A percentile compares a stretch with the other conserved stretches of the same genome.
These are phyloP conservation scores for Gomphus bonarii DNA, from an alignment of 1,284 basidiomycete species.

Conservation along the genomic window DNA sequence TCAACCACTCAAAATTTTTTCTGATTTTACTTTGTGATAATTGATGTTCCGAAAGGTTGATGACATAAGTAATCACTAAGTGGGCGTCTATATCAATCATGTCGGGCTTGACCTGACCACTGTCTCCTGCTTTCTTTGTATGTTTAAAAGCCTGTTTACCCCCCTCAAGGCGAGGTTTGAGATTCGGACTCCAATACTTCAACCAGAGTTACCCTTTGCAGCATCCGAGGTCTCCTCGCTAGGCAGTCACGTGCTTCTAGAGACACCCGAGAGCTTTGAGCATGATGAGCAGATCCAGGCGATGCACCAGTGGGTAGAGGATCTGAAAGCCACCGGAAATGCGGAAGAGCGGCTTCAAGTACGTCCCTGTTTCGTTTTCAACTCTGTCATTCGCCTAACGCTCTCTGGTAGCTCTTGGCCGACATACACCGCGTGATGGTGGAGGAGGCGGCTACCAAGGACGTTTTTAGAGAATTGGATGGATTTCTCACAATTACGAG, in stretches of 20 bases:
- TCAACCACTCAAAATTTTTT: too few species aligned
- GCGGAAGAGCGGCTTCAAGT: constrained; percentile 41
- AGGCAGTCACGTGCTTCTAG: constrained; percentile 25
- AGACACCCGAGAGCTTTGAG: constrained; percentile 58
- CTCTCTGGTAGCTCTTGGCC: constrained; percentile 35
- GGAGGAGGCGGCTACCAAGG: constrained; percentile 52
- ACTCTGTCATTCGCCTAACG: constrained; percentile 12
- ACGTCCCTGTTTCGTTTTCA: not conserved
- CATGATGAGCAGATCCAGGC: constrained; percentile 59
- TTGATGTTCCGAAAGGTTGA: too few species aligned
- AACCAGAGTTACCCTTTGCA: constrained; percentile 11
- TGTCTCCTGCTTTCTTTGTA: too few species aligned
- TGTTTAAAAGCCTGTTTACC: constrained; percentile 42
- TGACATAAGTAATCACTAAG: too few species aligned
- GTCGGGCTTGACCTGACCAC: too few species aligned
- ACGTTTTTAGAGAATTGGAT: constrained; percentile 69
- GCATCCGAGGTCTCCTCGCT: constrained; percentile 17
- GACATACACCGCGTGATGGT: constrained; percentile 53
- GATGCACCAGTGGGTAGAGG: constrained; percentile 58
- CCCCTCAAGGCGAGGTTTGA: constrained; percentile 42
- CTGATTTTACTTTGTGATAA: too few species aligned
- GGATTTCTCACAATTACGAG: constrained; percentile 67
- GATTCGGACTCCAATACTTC: constrained; percentile 18
- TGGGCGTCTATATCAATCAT: too few species aligned
- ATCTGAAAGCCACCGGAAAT: constrained; percentile 45